Conservation (phyloP, 495 filamentous ascomycete genomes). For the Tuber calosporum region DNA sequence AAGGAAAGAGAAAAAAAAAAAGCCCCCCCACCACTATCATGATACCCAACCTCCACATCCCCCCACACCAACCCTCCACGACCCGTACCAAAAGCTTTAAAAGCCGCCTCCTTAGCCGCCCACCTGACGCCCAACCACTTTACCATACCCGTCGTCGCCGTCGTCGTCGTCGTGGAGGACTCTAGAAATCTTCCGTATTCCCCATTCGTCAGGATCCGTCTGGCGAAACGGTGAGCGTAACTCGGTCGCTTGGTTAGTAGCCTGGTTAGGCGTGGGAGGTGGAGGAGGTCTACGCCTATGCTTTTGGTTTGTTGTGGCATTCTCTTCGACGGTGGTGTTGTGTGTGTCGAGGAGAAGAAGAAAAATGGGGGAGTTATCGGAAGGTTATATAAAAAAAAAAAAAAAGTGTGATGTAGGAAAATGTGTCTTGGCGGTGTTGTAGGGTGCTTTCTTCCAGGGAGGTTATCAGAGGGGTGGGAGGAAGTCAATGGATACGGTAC, state of each 20-base stretch:
- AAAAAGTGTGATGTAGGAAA: too few species aligned
- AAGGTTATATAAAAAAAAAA: too few species aligned
- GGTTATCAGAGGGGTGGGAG: too few species aligned
- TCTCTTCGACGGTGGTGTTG: background rate
- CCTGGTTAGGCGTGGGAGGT: conserved; percentile 49
- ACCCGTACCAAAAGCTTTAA: conserved; percentile 27
- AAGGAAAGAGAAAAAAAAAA: conserved; percentile 42
- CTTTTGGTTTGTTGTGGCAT: conserved; percentile 21
- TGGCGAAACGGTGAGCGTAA: conserved; percentile 49
- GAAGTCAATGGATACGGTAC: too few species aligned
- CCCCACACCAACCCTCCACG: conserved; percentile 30
- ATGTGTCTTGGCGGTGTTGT: too few species aligned
- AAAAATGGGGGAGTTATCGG: too few species aligned
- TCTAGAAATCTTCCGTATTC: background rate
- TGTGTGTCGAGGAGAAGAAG: too few species aligned
- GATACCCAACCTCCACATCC: conserved; percentile 33
- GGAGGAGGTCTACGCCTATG: conserved; percentile 52
- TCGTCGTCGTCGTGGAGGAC: background rate
- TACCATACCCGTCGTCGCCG: background rate
- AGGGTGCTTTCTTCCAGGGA: too few species aligned
- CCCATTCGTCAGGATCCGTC: conserved; percentile 48
- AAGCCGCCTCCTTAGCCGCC: conserved; percentile 40
- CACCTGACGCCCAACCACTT: conserved; percentile 43
- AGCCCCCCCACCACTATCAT: conserved; percentile 46
- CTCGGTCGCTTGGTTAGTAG: conserved; percentile 44